phyloP scores from a whole-genome alignment of 2,329 filamentous ascomycete genomes.

The Penicillium sp. region DNA sequence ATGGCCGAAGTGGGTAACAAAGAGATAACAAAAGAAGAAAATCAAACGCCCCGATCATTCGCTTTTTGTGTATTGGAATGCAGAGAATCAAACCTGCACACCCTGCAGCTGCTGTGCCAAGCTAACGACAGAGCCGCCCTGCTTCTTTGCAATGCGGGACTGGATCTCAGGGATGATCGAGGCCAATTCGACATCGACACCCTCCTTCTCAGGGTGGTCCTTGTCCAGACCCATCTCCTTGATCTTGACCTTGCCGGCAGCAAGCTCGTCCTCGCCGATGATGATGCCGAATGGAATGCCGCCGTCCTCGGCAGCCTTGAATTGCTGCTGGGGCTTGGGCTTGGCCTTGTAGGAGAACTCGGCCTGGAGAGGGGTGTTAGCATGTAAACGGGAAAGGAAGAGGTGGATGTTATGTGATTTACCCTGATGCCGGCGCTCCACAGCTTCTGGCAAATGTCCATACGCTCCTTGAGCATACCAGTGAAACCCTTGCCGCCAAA shows the following conservation, averaged over 20 bases:
- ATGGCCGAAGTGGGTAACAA: neutral
- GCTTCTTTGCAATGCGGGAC: slow-evolving; percentile 33
- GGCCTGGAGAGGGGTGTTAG: slow-evolving; percentile 56
- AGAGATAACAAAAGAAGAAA: neutral
- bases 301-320: slow-evolving; percentile 83
- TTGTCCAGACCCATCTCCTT: slow-evolving; percentile 83
- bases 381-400: neutral
- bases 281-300: slow-evolving; percentile 87
- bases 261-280: slow-evolving; percentile 87
- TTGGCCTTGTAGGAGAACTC: slow-evolving; percentile 91
- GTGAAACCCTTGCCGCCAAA: slow-evolving; percentile 86
- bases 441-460: slow-evolving; percentile 75
- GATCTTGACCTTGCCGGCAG: slow-evolving; percentile 80
- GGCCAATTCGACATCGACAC: slow-evolving; percentile 70
- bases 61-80: slow-evolving; percentile 9
- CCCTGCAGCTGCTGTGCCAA: slow-evolving; percentile 36
- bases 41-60: slow-evolving; percentile 4
- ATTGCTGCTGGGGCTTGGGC: slow-evolving; percentile 85
- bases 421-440: slow-evolving; percentile 90
- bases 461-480: slow-evolving; percentile 80
- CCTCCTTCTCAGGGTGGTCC: slow-evolving; percentile 89
- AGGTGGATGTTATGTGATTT: slow-evolving; percentile 24
- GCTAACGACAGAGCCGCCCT: slow-evolving; percentile 22
- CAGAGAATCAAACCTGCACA: slow-evolving; percentile 27
- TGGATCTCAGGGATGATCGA: slow-evolving; percentile 37